These are phyloP conservation scores for Tephrocybe rancida DNA, from an alignment of 768 basidiomycete species.

Conservation along the genomic window DNA sequence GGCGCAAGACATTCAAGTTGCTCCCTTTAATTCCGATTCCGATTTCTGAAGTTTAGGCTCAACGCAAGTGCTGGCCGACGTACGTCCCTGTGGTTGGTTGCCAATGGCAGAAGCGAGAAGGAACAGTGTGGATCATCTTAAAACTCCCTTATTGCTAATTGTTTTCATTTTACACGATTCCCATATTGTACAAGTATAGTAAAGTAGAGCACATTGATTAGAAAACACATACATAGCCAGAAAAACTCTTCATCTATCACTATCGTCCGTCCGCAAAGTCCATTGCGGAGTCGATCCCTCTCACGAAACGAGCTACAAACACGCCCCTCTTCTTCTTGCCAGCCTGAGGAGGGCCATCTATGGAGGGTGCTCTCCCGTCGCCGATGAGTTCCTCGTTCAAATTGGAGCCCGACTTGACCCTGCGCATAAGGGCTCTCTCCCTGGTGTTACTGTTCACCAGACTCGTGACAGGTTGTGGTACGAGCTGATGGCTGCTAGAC, in stretches of 20 bases:
- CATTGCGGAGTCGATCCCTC: conserved; percentile 23
- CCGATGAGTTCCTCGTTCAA: conserved; percentile 15
- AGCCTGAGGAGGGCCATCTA: conserved; percentile 8
- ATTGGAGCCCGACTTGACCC: conserved; percentile 36
- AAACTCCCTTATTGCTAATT: too few relatives aligned
- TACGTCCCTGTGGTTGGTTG: too few relatives aligned
- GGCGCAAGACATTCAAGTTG: too few relatives aligned
- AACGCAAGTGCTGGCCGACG: too few relatives aligned
- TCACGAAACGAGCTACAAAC: conserved; percentile 36
- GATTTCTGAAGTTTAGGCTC: too few relatives aligned
- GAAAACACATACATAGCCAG: neutral
- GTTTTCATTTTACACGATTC: too few relatives aligned
- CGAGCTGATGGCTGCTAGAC: conserved; percentile 14
- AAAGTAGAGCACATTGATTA: neutral
- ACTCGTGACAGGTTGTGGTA: conserved; percentile 9
- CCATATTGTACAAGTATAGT: too few relatives aligned
- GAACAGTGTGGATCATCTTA: too few relatives aligned
- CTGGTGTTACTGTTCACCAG: conserved; percentile 10
- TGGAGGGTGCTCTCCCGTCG: conserved; percentile 7
- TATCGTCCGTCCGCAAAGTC: conserved; percentile 27
- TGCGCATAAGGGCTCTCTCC: conserved; percentile 27
- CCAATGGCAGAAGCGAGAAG: too few relatives aligned
- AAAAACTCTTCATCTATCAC: neutral
- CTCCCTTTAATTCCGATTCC: too few relatives aligned
- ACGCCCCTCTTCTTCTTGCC: conserved; percentile 34